Percentiles rank a stretch among this genome's conserved stretches.
phyloP scores from a whole-genome alignment of 225 moss, liverwort and hornwort species.

The Polytrichum commune region DNA sequence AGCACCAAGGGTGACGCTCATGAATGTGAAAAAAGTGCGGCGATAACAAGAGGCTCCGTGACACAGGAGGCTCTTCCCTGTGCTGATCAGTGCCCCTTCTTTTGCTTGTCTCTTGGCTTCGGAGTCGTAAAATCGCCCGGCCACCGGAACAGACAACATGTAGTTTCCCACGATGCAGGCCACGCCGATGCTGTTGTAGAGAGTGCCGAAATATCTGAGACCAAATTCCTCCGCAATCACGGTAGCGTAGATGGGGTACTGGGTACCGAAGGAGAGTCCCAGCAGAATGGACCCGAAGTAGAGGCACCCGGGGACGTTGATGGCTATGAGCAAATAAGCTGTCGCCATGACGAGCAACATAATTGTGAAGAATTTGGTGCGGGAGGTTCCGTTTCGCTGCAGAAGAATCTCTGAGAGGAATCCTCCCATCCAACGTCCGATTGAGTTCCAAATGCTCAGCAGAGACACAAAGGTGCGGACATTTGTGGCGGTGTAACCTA shows the following conservation, averaged over 20 bases:
- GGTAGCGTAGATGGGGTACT: slow-evolving; percentile 39
- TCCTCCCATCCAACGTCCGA: slow-evolving; percentile 59
- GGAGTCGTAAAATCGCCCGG: slow-evolving; percentile 18
- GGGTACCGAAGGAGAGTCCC: slow-evolving; percentile 40
- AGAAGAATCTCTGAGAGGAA: slow-evolving; percentile 52
- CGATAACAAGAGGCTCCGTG: slow-evolving; percentile 13
- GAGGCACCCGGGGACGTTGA: slow-evolving; percentile 26
- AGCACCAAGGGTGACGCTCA: slow-evolving; percentile 14
- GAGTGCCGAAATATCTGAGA: slow-evolving; percentile 37
- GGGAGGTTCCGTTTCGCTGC: slow-evolving; percentile 32
- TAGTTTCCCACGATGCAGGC: slow-evolving; percentile 35
- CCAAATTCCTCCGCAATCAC: slow-evolving; percentile 52
- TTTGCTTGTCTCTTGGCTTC: slow-evolving; percentile 26
- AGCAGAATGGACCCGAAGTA: slow-evolving; percentile 41
- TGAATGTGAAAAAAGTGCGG: slow-evolving; percentile 19
- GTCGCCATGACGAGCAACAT: slow-evolving; percentile 30
- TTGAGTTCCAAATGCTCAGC: slow-evolving; percentile 77
- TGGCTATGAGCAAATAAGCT: slow-evolving; percentile 24
- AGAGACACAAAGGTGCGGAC: slow-evolving; percentile 55
- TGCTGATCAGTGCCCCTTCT: background rate
- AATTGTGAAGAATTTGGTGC: slow-evolving; percentile 42
- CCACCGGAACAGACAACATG: slow-evolving; percentile 28
- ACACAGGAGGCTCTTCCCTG: slow-evolving; percentile 11
- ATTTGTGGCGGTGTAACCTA: slow-evolving; percentile 36
- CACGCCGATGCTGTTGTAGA: slow-evolving; percentile 39